Evolutionary conservation across 169 alveolate species (phyloP).

Genomic region (Condylostoma magnum): DNA sequence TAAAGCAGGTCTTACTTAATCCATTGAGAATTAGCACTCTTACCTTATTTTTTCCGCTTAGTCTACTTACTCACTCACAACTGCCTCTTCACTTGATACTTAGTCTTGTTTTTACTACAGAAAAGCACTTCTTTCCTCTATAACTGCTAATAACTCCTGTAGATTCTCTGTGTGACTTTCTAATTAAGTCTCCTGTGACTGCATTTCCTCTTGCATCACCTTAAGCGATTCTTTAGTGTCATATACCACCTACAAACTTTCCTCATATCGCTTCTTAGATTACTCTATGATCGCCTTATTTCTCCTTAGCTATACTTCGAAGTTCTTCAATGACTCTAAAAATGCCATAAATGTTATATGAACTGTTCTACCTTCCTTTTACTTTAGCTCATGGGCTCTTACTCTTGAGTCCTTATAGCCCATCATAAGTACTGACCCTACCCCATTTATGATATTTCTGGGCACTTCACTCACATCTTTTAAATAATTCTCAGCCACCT

Average conservation of each 20-base stretch:
- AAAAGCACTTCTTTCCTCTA: constrained; percentile 67
- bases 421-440: constrained; percentile 31
- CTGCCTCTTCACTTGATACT: constrained; percentile 46
- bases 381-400: constrained; percentile 40
- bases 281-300: constrained; percentile 38
- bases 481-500: constrained; percentile 68
- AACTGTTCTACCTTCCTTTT: constrained; percentile 33
- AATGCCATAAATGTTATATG: constrained; percentile 76
- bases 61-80: constrained; percentile 56
- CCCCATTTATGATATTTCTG: constrained; percentile 39
- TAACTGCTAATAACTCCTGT: constrained; percentile 53
- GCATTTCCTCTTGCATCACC: constrained; percentile 54
- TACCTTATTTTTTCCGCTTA: constrained; percentile 67
- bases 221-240: constrained; percentile 60
- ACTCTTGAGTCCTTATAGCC: constrained; percentile 51
- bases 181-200: constrained; percentile 46
- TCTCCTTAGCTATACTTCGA: constrained; percentile 49
- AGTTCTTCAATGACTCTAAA: constrained; percentile 62
- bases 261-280: constrained; percentile 47
- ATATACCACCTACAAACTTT: constrained; percentile 33
- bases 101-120: constrained; percentile 54
- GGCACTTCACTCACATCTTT: constrained; percentile 30
- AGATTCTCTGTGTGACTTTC: constrained; percentile 55
- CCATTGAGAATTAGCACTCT: constrained; percentile 71
- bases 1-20: constrained; percentile 54